Evolutionary conservation across 139 green algal genomes (phyloP), one percentile per base, ranked within the genome.

Genomic region (Asterochloris erici): DNA sequence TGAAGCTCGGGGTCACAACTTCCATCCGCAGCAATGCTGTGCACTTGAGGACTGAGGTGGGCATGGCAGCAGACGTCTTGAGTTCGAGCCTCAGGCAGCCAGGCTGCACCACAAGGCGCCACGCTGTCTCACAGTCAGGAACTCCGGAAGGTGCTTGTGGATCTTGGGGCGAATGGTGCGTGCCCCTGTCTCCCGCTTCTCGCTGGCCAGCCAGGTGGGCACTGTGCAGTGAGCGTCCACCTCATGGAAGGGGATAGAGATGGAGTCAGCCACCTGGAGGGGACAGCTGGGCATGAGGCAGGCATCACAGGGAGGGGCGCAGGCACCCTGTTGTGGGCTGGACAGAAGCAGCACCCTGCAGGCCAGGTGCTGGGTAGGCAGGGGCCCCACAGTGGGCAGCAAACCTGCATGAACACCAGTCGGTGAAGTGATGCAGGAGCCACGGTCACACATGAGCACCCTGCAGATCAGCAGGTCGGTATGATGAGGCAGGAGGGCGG

Each of bases 191-290:
- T 98, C 95, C 0, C 92, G 86, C 88, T 99, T 99, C 81, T 98
- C 89, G 73, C 84, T 93, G 60, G 94, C 93, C 74, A 90, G 88
- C 96, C 96, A 99, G 26, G 93, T 88, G 0, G 97, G 97, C 38
- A 99, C 93, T 16, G 98, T 87, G 84, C 98, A 99, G 94, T 99
- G 97, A 0, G 97, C 94, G 75, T 99, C 97, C 82, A 99, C 97
- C 87, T 99, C 93, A 68, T 94, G 84, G 61, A 97, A 86, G 0
- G 93, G 93, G 0, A 91, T 81, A 11, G 63, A 71, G 21, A 86
- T 15, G 69, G 88, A 63, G 0, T 77, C 66, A 9, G n/a, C 83
- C 10, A 88, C 84, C 85, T 90, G 87, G 61, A 75, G 10, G 38
- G 26, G 29, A 19, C 71, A 77, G 71, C 15, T 77, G 11, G 21